Evolutionary conservation across 495 filamentous ascomycete genomes (phyloP).

Genomic region (Tricharina praecox): DNA sequence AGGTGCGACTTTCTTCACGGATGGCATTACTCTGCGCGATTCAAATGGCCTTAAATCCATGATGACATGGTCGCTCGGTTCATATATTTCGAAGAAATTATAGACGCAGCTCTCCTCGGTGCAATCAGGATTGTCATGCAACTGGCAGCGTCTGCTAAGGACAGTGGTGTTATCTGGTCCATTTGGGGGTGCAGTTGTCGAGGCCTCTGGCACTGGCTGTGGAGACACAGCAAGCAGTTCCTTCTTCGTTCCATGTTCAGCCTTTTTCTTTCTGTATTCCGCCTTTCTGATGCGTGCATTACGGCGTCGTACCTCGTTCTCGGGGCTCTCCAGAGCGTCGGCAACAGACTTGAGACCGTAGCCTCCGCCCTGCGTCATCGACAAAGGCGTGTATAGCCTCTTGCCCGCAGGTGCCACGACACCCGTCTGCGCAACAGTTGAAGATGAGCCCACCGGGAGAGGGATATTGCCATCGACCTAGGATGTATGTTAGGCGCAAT

Average conservation of each 20-base stretch:
- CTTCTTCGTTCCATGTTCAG: not conserved
- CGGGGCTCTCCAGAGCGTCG: not conserved
- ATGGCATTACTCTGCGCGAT: too few relatives aligned
- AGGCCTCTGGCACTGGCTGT: not conserved
- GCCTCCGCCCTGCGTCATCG: not conserved
- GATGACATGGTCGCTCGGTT: conserved; percentile 9
- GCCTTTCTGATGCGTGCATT: too few relatives aligned
- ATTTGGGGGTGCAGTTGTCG: too few relatives aligned
- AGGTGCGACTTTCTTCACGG: too few relatives aligned
- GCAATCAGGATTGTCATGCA: conserved; percentile 11
- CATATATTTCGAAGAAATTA: conserved; percentile 18
- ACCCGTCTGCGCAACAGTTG: too few relatives aligned
- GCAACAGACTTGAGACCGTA: not conserved
- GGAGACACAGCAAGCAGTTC: not conserved
- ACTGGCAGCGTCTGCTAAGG: too few relatives aligned
- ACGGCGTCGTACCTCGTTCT: not conserved
- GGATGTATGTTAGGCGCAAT: too few relatives aligned
- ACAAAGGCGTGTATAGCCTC: not conserved
- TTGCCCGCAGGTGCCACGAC: too few relatives aligned
- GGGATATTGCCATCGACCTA: too few relatives aligned
- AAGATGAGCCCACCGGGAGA: too few relatives aligned
- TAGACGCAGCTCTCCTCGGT: conserved; percentile 7
- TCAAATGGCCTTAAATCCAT: too few relatives aligned
- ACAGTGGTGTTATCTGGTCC: too few relatives aligned
- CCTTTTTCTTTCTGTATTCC: not conserved